Evolutionary conservation across 176 grass and related monocot genomes (phyloP).

Genomic region (Carex littledalei): DNA sequence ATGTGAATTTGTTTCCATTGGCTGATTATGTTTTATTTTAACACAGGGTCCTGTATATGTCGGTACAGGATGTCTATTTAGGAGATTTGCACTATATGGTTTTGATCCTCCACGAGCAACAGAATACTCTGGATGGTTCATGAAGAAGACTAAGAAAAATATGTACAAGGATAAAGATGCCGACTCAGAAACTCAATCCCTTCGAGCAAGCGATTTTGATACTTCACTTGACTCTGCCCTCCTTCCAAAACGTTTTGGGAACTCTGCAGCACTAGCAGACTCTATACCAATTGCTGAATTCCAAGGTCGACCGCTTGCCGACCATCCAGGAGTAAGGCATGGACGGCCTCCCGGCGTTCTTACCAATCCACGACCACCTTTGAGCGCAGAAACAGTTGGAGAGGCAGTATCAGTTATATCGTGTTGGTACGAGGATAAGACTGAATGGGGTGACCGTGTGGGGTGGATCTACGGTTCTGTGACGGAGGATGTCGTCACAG

Average conservation of each 20-base stretch:
- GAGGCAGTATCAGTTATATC: constrained; percentile 94
- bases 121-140: constrained; percentile 59
- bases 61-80: constrained; percentile 87
- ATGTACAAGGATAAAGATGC: constrained; percentile 33
- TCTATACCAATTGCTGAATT: constrained; percentile 92
- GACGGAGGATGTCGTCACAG: constrained; percentile 92
- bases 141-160: constrained; percentile 59
- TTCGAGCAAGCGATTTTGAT: constrained; percentile 71
- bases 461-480: constrained; percentile 98
- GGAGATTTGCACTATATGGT: constrained; percentile 85
- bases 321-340: constrained; percentile 71
- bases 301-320: constrained; percentile 69
- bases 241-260: constrained; percentile 71
- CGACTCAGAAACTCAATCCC: constrained; percentile 52
- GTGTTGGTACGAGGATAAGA: constrained; percentile 98
- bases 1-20: neutral
- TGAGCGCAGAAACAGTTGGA: constrained; percentile 67
- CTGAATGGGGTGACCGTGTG: constrained; percentile 96
- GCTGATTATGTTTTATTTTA: neutral
- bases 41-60: constrained; percentile 81
- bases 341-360: constrained; percentile 65
- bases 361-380: constrained; percentile 52
- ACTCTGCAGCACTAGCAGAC: constrained; percentile 61
- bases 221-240: constrained; percentile 50
- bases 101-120: constrained; percentile 80